Percentiles rank a stretch among this genome's conserved stretches.
These are phyloP conservation scores for Lactarius evosmus DNA, from an alignment of 768 basidiomycete genomes.

Conservation along the genomic window DNA sequence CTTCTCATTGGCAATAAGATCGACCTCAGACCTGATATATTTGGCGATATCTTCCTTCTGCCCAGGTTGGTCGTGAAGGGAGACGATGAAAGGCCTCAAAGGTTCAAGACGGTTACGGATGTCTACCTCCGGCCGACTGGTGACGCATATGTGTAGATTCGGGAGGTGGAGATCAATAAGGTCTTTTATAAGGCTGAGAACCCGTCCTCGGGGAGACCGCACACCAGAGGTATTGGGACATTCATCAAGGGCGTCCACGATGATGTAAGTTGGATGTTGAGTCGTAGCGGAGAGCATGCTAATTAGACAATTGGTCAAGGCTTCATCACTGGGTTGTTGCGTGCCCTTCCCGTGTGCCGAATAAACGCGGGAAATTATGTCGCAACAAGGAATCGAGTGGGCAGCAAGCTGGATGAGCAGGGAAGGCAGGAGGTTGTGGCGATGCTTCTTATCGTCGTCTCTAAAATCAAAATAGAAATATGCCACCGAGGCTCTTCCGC, in stretches of 20 bases:
- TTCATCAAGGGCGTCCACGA: neutral
- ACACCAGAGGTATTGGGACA: neutral
- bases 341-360: neutral
- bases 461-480: too few relatives aligned
- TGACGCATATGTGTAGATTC: neutral
- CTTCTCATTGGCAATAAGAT: neutral
- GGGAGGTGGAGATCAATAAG: neutral
- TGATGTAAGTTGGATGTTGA: neutral
- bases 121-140: neutral
- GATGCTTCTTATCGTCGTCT: too few relatives aligned
- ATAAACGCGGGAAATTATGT: neutral
- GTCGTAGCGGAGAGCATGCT: neutral
- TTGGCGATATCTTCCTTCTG: neutral
- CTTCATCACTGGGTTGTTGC: neutral
- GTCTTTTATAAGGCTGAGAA: neutral
- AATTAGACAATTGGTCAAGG: neutral
- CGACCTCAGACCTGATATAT: neutral
- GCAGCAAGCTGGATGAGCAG: neutral
- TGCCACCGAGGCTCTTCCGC: too few relatives aligned
- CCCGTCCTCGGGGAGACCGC: neutral
- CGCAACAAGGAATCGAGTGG: neutral
- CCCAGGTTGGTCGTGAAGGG: neutral
- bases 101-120: neutral
- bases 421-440: too few relatives aligned
- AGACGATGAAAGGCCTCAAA: neutral